A percentile compares a stretch with the other conserved stretches of the same genome.
Conservation (phyloP, 1,284 basidiomycete genomes). For the Termitomyces sp. region DNA sequence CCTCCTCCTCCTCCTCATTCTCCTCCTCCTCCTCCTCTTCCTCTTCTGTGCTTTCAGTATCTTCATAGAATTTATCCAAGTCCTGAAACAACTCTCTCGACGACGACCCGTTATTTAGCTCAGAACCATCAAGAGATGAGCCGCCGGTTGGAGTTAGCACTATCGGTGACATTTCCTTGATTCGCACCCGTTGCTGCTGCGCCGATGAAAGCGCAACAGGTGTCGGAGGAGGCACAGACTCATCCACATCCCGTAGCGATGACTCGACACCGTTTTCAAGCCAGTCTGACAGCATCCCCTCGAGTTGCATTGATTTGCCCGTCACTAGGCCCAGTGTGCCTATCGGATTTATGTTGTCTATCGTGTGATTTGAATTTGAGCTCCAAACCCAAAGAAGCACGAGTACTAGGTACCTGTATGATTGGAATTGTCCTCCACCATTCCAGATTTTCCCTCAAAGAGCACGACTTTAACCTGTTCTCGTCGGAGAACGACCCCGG, state of each 20-base stretch:
- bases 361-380: background rate
- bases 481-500: constrained; percentile 72
- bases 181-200: constrained; percentile 11
- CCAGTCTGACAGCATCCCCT: constrained; percentile 53
- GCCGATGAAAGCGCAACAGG: constrained; percentile 37
- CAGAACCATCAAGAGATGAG: constrained; percentile 37
- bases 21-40: constrained; percentile 32
- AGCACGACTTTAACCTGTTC: constrained; percentile 80
- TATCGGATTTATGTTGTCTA: constrained; percentile 41
- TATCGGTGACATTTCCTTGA: constrained; percentile 32
- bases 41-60: constrained; percentile 28
- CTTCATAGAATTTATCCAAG: constrained; percentile 67
- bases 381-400: background rate
- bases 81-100: constrained; percentile 48
- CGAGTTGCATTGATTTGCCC: constrained; percentile 40
- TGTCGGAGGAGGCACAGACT: constrained; percentile 40
- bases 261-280: constrained; percentile 56
- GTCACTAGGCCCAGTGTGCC: constrained; percentile 57
- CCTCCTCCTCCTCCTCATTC: constrained; percentile 29
- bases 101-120: constrained; percentile 29
- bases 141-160: constrained; percentile 48
- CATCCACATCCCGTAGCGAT: constrained; percentile 49
- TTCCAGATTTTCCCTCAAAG: constrained; percentile 64
- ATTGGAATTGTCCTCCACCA: constrained; percentile 29
- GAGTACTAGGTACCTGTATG: constrained; percentile 2